Evolutionary conservation across 2,329 filamentous ascomycete genomes (phyloP).

Genomic region (Pseudofabraea citricarpa): DNA sequence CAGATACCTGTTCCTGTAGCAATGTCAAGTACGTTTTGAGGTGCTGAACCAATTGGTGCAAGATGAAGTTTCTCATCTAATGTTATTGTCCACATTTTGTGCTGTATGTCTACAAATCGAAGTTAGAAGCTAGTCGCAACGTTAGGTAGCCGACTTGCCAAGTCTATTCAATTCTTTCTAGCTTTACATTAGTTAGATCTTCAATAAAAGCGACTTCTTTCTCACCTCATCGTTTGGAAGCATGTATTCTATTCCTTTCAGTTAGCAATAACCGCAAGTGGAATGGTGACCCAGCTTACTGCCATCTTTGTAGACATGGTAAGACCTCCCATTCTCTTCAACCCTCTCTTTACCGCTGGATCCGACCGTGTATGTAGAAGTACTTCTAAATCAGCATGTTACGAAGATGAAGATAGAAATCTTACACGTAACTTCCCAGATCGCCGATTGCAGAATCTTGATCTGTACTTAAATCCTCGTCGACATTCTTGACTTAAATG

Average conservation of each 20-base stretch:
- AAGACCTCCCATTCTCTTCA: conserved; percentile 7
- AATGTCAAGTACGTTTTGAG: conserved; percentile 27
- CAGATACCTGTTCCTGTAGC: conserved; percentile 7
- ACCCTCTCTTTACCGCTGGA: conserved; percentile 2
- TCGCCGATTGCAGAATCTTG: neutral
- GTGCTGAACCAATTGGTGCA: conserved; percentile 15
- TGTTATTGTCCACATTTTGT: conserved; percentile 4
- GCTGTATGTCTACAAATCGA: conserved; percentile 7
- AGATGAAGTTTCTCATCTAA: conserved; percentile 2
- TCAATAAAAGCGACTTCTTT: neutral
- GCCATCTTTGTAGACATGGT: conserved; percentile 9
- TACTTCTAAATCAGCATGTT: neutral
- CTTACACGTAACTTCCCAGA: neutral
- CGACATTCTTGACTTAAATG: too few relatives aligned
- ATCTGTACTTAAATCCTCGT: too few relatives aligned
- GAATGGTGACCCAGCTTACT: conserved; percentile 1
- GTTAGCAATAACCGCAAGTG: too few relatives aligned
- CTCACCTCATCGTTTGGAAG: conserved; percentile 8
- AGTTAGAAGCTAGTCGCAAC: neutral
- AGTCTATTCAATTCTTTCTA: conserved; percentile 3
- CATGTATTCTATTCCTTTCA: conserved; percentile 1
- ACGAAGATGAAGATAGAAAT: neutral
- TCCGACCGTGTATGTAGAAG: conserved; percentile 5
- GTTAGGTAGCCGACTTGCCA: neutral
- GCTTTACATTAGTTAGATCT: neutral